Evolutionary conservation across 2,329 filamentous ascomycete species (phyloP).

Genomic region (Colletotrichum eremochloae): DNA sequence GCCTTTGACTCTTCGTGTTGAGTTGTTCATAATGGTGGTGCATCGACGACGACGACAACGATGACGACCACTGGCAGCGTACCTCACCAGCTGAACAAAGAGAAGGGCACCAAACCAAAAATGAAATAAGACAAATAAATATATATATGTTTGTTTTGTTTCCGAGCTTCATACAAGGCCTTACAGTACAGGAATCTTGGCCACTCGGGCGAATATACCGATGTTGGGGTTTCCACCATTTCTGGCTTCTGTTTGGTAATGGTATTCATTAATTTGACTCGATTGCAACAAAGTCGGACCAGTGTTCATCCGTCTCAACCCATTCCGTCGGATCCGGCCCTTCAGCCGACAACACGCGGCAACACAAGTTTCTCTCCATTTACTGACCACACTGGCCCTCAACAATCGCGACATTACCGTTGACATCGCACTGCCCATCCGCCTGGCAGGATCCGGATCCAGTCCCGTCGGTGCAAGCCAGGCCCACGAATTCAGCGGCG

Average conservation of each 20-base stretch:
- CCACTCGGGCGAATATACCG: neutral
- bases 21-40: neutral
- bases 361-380: neutral
- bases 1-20: neutral
- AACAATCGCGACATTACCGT: slow-evolving; percentile 18
- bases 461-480: slow-evolving; percentile 34
- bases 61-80: neutral
- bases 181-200: no score
- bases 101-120: neutral
- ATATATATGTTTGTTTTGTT: neutral
- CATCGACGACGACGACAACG: neutral
- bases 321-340: neutral
- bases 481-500: slow-evolving; percentile 28
- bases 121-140: no score
- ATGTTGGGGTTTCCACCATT: neutral
- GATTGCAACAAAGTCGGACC: neutral
- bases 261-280: neutral
- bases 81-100: neutral
- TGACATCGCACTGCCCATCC: slow-evolving; percentile 34
- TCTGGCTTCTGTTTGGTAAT: neutral
- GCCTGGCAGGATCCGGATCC: slow-evolving; percentile 30
- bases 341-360: neutral
- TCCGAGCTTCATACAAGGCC: neutral
- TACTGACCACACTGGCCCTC: slow-evolving; percentile 35
- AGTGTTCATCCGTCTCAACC: no score